Percentiles rank a stretch among this genome's conserved stretches.
These are phyloP conservation scores for Sonneratia caseolaris DNA, from an alignment of 345 rosid genomes.

Conservation along the genomic window DNA sequence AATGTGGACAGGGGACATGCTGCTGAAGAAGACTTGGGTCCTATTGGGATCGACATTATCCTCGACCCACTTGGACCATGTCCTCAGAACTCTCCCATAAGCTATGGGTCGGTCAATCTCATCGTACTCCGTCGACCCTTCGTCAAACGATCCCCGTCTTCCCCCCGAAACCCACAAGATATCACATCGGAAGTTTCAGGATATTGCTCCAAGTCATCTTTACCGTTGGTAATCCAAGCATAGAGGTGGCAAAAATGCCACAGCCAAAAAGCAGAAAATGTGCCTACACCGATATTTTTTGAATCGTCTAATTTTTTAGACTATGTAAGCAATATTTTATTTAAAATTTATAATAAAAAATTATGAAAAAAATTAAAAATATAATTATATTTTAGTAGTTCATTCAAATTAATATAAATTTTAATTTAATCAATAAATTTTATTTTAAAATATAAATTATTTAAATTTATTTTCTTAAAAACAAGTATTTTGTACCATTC, in stretches of 20 bases:
- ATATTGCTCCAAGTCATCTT: not conserved
- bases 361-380: too few species aligned
- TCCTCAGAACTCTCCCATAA: slow-evolving; percentile 42
- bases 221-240: not conserved
- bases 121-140: slow-evolving; percentile 40
- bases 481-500: too few species aligned
- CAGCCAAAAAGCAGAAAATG: too few species aligned
- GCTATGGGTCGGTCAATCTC: slow-evolving; percentile 34
- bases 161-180: not conserved
- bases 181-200: not conserved
- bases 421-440: too few species aligned
- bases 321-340: too few species aligned
- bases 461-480: too few species aligned
- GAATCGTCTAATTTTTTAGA: too few species aligned
- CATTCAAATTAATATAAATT: too few species aligned
- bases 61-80: slow-evolving; percentile 71
- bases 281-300: too few species aligned
- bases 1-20: slow-evolving; percentile 69
- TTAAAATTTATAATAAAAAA: too few species aligned
- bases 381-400: not conserved
- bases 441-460: too few species aligned
- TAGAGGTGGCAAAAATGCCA: too few species aligned
- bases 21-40: slow-evolving; percentile 63
- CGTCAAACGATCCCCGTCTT: slow-evolving; percentile 50
- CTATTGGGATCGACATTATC: slow-evolving; percentile 46